Evolutionary conservation across 345 rosid genomes (phyloP).

Genomic region (Murraya paniculata): DNA sequence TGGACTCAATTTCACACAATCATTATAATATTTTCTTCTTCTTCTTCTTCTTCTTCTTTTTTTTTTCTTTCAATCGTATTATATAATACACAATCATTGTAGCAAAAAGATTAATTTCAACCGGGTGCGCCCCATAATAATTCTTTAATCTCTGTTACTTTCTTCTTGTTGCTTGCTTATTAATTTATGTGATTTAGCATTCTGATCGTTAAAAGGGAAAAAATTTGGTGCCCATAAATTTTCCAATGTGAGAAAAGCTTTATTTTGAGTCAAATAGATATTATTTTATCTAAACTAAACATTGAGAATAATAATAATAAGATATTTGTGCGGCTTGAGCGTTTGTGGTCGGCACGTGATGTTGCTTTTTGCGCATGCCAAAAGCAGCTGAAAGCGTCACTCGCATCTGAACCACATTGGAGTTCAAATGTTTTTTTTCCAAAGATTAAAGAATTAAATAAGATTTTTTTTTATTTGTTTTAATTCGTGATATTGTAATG

Average conservation of each 20-base stretch:
- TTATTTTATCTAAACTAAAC: conserved; percentile 12
- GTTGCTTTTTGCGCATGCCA: conserved; percentile 51
- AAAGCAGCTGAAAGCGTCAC: conserved; percentile 23
- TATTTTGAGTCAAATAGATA: conserved; percentile 15
- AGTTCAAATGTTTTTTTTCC: background rate
- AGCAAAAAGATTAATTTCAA: conserved; percentile 62
- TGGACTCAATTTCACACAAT: background rate
- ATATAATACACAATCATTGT: conserved; percentile 46
- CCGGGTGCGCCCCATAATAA: conserved; percentile 32
- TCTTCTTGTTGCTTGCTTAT: conserved; percentile 29
- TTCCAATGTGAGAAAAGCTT: background rate
- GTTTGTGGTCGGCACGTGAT: conserved; percentile 51
- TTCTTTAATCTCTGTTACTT: conserved; percentile 10
- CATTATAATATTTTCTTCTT: background rate
- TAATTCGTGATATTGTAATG: background rate
- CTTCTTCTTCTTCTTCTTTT: no score
- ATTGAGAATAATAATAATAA: background rate
- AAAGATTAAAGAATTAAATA: no score
- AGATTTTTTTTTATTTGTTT: no score
- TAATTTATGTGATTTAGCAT: background rate
- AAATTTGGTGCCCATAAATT: background rate
- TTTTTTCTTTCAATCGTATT: background rate
- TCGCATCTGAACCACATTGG: background rate
- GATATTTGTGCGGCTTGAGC: background rate
- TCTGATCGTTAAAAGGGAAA: no score